These are phyloP conservation scores for Cinchona pubescens DNA, from an alignment of 257 asterid genomes.

Conservation along the genomic window DNA sequence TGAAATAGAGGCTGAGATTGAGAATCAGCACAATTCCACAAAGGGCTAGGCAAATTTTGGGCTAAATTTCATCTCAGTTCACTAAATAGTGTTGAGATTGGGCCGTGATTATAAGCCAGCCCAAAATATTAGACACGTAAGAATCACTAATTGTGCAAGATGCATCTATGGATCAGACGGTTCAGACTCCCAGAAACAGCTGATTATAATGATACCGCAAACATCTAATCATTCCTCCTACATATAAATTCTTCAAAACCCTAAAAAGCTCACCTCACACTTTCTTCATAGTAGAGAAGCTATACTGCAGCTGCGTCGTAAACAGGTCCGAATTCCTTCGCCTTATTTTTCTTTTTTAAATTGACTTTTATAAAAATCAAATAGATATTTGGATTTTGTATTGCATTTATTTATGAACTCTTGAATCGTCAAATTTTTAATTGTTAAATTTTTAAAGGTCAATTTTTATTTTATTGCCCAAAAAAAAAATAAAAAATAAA, in stretches of 20 bases:
- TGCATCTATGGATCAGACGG: no score
- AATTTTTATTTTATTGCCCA: not conserved
- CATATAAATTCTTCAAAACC: constrained; percentile 9
- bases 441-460: not conserved
- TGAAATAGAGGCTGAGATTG: no score
- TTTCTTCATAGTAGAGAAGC: constrained; percentile 5
- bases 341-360: not conserved
- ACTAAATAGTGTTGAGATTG: no score
- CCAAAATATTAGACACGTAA: no score
- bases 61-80: no score
- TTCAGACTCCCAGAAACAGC: no score
- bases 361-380: no score
- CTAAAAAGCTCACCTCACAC: not conserved
- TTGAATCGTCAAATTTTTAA: not conserved
- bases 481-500: no score
- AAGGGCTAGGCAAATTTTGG: no score
- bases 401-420: not conserved
- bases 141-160: no score
- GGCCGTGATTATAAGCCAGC: no score
- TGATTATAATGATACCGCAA: not conserved
- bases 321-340: constrained; percentile 1
- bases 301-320: constrained; percentile 12
- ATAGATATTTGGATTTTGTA: not conserved
- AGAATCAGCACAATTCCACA: no score
- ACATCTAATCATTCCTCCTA: not conserved